Evolutionary conservation across 352 stramenopile species (phyloP), one percentile per base, ranked within the genome.

Genomic region (Phytophthora kernoviae): DNA sequence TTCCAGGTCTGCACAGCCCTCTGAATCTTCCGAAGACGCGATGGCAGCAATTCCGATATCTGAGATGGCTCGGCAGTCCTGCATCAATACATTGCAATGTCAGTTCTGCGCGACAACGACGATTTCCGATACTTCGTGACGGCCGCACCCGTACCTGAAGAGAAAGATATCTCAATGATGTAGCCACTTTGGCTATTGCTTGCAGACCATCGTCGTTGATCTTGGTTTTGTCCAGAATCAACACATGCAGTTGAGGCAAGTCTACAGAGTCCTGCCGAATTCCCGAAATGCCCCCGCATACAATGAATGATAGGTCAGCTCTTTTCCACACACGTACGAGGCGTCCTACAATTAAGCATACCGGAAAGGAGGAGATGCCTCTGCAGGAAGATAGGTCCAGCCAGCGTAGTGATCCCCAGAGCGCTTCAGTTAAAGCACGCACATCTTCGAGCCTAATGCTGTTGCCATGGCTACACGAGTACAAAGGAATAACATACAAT

Each of bases 221-320:
- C 15, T 51, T 45, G 2, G 78, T 88, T 45, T 68, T 84, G 55
- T 92, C 81, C 4, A 90, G 60, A n/a, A 90, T 71, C 18, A 92
- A 54, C 2, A 87, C 80, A 62, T 90, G 52, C 4, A 91, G 62
- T 22, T 45, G 62, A 15, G 48, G 60, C 14, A 89, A 51, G n/a
- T 33, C 50, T 21, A 46, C 58, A 18, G 70, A 58, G 41, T 61
- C 40, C 69, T 82, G 50, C 54, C 30, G 8, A 47, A 9, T 27
- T n/a, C 6, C 18, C 30, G 6, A 15, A n/a, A 14, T 15, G 20
- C n/a, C n/a, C n/a, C n/a, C n/a, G n/a, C n/a, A n/a, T n/a, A n/a
- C n/a, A n/a, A n/a, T n/a, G 10, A 47, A 24, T 17, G 41, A 30
- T 30, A 5, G 12, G 18, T 39, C 33, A 39, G 33, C 14, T 15